Evolutionary conservation across 148 eudicot species (phyloP), one percentile per base, ranked within the genome.

Genomic region (Dianthus caryophyllus): DNA sequence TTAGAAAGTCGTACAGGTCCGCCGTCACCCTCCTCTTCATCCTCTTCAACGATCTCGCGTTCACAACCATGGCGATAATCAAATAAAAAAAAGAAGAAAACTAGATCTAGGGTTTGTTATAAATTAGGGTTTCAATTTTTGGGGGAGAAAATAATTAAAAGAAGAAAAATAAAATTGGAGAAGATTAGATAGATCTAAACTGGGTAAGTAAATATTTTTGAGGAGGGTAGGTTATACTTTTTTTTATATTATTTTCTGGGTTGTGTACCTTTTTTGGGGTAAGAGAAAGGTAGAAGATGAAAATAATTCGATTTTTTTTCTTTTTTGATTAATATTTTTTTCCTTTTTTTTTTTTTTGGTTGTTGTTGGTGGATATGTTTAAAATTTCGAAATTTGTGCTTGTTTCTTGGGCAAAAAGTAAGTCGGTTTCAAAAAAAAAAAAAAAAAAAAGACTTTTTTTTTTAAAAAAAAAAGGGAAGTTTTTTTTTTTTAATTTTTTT

Each of bases 1-100:
- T 72, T 6, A 82, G 70, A 44, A 92, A 87, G 73, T 91, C 93
- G 70, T 73, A 77, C 8, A 85, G 77, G 24, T 82, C 91, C 18
- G 96, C 96, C n/a, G 94, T 89, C 7, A 89, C 93, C 15, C 97
- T 77, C 78, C 96, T 56, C 84, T 91, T 91, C 82, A 92, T 75
- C 27, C 89, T 74, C 78, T 87, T 89, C 69, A 84, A 52, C 14
- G 93, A 84, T 53, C 93, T 81, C 13, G 87, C 90, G 77, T 80
- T 89, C 36, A 92, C 93, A 49, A 89, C 97, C 97, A 91, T 91
- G 29, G 46, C 55, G 9, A 41, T 2, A 41, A 29, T 38, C 10
- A 14, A 33, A 33, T 2, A 33, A 7, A 33, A 33, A 33, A 33
- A 7, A 33, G 7, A 33, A 33, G 9, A 12, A 24, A 33, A 22